Conservation (phyloP, 2,329 filamentous ascomycete genomes). For the Trichoderma koningii region DNA sequence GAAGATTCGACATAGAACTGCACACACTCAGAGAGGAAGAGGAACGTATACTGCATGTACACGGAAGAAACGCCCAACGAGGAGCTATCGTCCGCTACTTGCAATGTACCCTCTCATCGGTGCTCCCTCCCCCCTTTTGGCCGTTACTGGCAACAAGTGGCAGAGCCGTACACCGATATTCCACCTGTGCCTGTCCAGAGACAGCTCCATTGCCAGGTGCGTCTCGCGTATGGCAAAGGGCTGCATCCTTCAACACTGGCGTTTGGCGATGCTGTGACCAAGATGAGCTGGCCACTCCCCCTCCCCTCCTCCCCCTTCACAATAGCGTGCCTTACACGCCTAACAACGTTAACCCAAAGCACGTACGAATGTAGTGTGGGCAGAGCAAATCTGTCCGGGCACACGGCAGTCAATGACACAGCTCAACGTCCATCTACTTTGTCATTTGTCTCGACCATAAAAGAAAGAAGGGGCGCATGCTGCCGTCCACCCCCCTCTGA, state of each 20-base stretch:
- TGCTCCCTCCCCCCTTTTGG: too few relatives aligned
- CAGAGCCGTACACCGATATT: neutral
- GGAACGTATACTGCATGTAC: too few relatives aligned
- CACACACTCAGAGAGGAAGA: too few relatives aligned
- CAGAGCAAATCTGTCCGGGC: constrained; percentile 11
- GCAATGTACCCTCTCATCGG: neutral
- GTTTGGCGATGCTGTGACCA: constrained; percentile 23
- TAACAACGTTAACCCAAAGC: too few relatives aligned
- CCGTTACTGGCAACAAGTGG: too few relatives aligned
- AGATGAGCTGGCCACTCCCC: constrained; percentile 23
- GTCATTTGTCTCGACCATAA: constrained; percentile 2
- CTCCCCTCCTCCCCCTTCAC: neutral
- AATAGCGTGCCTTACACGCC: too few relatives aligned
- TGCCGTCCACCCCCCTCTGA: neutral
- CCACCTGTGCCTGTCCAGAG: neutral
- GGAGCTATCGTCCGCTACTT: too few relatives aligned
- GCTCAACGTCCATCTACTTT: neutral
- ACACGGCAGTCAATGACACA: constrained; percentile 17
- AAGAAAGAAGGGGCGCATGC: neutral
- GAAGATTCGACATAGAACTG: neutral
- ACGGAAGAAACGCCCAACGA: too few relatives aligned
- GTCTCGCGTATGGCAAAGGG: constrained; percentile 19
- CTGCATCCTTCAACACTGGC: constrained; percentile 9
- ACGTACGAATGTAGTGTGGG: neutral
- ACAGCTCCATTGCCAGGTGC: neutral